phyloP scores from a whole-genome alignment of 75 land plant genomes.

The Cryptomeria japonica region DNA sequence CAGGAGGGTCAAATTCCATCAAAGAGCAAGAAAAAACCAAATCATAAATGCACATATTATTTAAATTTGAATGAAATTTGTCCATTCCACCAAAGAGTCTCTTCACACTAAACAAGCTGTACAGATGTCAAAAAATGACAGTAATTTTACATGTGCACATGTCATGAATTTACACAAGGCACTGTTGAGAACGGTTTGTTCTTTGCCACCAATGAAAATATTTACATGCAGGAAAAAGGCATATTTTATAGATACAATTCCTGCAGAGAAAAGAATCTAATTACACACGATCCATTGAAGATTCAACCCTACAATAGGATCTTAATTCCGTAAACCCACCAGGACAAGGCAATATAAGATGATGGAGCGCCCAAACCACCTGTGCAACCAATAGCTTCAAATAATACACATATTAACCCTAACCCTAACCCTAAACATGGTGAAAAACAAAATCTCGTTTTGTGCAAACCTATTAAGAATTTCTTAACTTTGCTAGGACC shows the following conservation, averaged over 20 bases:
- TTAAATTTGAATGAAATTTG: neutral
- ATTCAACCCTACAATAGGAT: neutral
- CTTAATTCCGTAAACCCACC: neutral
- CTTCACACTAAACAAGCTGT: neutral
- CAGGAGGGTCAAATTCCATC: neutral
- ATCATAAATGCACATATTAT: neutral
- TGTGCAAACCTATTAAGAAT: neutral
- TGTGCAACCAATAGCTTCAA: slow-evolving; percentile 5
- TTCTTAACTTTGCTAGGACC: slow-evolving; percentile 24
- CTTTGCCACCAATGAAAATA: neutral
- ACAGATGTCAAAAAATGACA: neutral
- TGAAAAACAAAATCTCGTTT: neutral
- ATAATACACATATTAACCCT: neutral
- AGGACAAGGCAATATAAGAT: neutral
- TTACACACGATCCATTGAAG: neutral
- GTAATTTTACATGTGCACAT: neutral
- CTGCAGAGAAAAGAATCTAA: slow-evolving; percentile 1
- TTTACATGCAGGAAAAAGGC: slow-evolving; percentile 6
- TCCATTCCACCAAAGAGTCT: neutral
- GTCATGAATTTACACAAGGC: neutral
- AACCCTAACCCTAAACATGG: neutral
- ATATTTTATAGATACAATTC: neutral
- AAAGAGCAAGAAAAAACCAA: neutral
- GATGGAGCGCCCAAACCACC: neutral
- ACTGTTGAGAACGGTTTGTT: neutral